Evolutionary conservation across 768 basidiomycete species (phyloP).

Genomic region (Guyanaporus albipodus): DNA sequence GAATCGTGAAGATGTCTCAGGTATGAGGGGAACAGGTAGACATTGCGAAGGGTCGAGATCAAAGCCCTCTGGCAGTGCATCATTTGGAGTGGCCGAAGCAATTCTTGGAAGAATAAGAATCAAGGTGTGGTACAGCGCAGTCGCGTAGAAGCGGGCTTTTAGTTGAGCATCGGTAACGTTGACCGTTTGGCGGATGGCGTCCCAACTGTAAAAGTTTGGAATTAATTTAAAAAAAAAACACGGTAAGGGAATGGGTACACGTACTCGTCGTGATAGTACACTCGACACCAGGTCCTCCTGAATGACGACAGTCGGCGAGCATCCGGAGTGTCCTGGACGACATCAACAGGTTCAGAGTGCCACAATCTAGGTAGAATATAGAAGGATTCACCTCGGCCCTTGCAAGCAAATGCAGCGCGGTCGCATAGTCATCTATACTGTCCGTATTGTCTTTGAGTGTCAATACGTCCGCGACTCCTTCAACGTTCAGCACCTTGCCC

Average conservation of each 20-base stretch:
- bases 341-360: slow-evolving; percentile 1
- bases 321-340: slow-evolving; percentile 61
- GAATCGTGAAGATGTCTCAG: slow-evolving; percentile 69
- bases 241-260: slow-evolving; percentile 26
- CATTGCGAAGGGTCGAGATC: slow-evolving; percentile 56
- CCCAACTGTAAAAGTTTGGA: slow-evolving; percentile 59
- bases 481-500: slow-evolving; percentile 68
- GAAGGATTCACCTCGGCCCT: slow-evolving; percentile 43
- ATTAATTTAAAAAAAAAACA: background rate
- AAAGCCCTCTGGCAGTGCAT: slow-evolving; percentile 42
- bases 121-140: slow-evolving; percentile 72
- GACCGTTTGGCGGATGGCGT: slow-evolving; percentile 64
- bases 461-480: slow-evolving; percentile 79
- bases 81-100: slow-evolving; percentile 22
- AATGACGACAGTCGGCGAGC: slow-evolving; percentile 66
- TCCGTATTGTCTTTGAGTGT: slow-evolving; percentile 77
- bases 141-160: slow-evolving; percentile 63
- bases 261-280: slow-evolving; percentile 88
- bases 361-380: background rate
- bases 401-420: slow-evolving; percentile 63
- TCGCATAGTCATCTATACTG: slow-evolving; percentile 60
- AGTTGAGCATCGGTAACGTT: slow-evolving; percentile 77
- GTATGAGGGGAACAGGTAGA: slow-evolving; percentile 50
- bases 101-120: slow-evolving; percentile 40
- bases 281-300: slow-evolving; percentile 78